Base-by-base conservation (phyloP, 2,329 filamentous ascomycete species). In the Colletotrichum liaoningense region DNA sequence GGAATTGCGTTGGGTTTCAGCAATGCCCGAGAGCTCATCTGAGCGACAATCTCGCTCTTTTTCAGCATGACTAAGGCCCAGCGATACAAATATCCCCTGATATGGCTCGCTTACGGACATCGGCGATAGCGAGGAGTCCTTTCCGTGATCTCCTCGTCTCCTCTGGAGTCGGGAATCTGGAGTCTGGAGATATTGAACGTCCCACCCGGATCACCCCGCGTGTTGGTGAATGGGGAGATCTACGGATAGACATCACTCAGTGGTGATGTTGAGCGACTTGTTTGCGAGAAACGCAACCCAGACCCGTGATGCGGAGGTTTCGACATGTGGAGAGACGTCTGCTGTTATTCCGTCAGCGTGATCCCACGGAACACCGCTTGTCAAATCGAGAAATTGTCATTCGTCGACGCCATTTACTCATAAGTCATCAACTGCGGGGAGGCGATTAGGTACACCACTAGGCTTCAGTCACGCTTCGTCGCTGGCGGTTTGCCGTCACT, bases 11-110 rank as follows among this genome's bases (percentile, higher is more conserved):
- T 64, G 42, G 67, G 70, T 70, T 73, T 73, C 67, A 73, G 67
- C 60, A 73, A 46, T 56, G 67, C 70, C 70, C 60, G 56, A 70
- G 67, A 70, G 67, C 42, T 22, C 68, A 62, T 65, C 70, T 55
- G 67, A 73, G 66, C 56, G 46, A 70, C 16, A 22, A 38, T 16
- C 24, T 63, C 19, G 38, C 42, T 28, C 26, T 22, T 52, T 26
- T 49, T 22, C 35, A 57, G 42, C 30, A 63, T 69, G 70, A 69
- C 66, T 69, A 70, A 65, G 55, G n/a, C 35, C n/a, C 16, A 11
- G 14, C 49, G 42, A 58, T 30, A 33, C 33, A 22, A 55, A 33
- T 35, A 42, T 8, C 52, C 60, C 52, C 11, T 52, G 57, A 65
- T 62, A 14, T n/a, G 16, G 42, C 24, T 65, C 26, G 26, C 42